Evolutionary conservation across 306 rosid species (phyloP).

Genomic region (Oxytropis ochrocephala): DNA sequence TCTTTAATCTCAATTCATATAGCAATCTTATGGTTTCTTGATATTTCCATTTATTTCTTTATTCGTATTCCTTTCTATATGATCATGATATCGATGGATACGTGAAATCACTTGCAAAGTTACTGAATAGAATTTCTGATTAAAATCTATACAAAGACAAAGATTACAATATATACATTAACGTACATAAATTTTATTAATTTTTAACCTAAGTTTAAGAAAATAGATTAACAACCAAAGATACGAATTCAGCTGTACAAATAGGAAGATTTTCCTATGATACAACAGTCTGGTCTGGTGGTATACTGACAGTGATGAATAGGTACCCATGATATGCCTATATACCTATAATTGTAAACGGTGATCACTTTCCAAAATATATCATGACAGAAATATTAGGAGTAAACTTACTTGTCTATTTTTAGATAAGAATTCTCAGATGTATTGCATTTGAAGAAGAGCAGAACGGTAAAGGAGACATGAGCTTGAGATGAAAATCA

Average conservation of each 20-base stretch:
- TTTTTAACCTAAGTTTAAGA: neutral
- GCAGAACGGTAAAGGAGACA: neutral
- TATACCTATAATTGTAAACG: neutral
- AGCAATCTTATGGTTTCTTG: neutral
- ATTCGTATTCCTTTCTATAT: conserved; percentile 14
- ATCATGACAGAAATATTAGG: neutral
- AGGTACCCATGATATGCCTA: neutral
- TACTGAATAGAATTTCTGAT: neutral
- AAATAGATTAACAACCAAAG: neutral
- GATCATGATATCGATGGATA: neutral
- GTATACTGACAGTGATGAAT: no score
- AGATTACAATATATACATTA: no score
- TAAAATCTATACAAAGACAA: neutral
- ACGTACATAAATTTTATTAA: neutral
- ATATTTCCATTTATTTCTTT: neutral
- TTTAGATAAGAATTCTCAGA: neutral
- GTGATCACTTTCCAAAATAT: neutral
- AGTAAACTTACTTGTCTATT: neutral
- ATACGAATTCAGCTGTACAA: neutral
- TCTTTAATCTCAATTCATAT: conserved; percentile 1
- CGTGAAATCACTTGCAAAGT: neutral
- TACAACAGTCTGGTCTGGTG: neutral
- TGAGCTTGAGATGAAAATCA: neutral
- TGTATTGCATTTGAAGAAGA: neutral
- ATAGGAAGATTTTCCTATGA: no score